Base-by-base conservation (phyloP, 2,329 filamentous ascomycete genomes). In the Fusarium sp. region DNA sequence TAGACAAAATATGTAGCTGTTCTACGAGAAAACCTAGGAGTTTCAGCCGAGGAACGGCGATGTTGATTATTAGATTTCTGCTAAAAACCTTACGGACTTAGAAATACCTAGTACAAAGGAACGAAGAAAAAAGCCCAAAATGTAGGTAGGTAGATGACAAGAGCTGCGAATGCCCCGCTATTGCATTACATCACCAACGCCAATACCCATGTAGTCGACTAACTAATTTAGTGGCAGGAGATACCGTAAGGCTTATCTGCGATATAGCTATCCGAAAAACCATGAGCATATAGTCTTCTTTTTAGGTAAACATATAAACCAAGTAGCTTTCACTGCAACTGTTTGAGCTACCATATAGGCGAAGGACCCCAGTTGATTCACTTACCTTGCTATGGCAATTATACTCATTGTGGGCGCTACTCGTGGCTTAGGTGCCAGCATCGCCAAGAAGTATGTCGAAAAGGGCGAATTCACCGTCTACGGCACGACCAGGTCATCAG, bases 401-500 rank as follows among this genome's bases (percentile, higher is more conserved):
- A 81, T 91, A 37, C 85, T 93, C 5, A 84, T 93, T 32, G 83
- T 93, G 32, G 91, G 91, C 50, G 91, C 89, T 6, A 93, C 90
- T 3, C 85, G 91, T 44, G 91, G 91, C 57, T 85, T 93, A 6
- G 91, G 91, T 6, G 87, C 87, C 52, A 87, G 88, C 20, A 83
- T 93, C 32, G 84, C 84, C 33, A 87, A 87, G 70, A 80, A 85
- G 50, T 93, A 93, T 75, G 84, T 86, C 26, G 79, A 82, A 5
- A 76, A 84, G 18, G 57, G 78, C 14, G 78, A 80, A 33, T 85
- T 84, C 48, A 81, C 80, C 10, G 88, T 93, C 35, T 89, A 87
- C 70, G 90, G 85, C 52, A 92, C 90, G 11, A 85, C 88, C 10
- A 84, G 90, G 46, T 84, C 85, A 11, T 76, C 80, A 13, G 70